Evolutionary conservation across 768 basidiomycete species (phyloP).

Genomic region (Tulasnella sp.): DNA sequence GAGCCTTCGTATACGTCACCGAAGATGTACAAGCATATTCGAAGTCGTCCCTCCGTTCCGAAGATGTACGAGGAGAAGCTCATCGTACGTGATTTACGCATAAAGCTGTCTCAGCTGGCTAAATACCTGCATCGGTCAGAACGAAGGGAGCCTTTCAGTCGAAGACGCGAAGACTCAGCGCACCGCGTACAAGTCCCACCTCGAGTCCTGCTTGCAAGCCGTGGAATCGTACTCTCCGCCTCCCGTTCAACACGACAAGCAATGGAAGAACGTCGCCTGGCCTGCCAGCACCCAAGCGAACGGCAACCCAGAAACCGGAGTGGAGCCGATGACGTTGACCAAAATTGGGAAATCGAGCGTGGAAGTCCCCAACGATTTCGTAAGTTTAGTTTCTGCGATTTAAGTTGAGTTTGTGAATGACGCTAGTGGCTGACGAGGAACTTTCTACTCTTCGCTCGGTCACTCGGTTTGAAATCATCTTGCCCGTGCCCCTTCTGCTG

Average conservation of each 20-base stretch:
- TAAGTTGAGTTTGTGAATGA: background rate
- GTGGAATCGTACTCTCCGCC: conserved; percentile 39
- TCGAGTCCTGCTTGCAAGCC: conserved; percentile 48
- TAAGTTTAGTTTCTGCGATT: conserved; percentile 28
- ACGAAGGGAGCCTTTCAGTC: conserved; percentile 42
- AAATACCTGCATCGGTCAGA: conserved; percentile 26
- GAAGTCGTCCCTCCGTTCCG: conserved; percentile 63
- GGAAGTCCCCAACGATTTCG: conserved; percentile 44
- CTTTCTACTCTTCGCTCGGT: background rate
- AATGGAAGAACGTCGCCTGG: conserved; percentile 56
- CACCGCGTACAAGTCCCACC: conserved; percentile 43
- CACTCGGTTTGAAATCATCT: background rate
- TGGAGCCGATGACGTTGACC: conserved; percentile 38
- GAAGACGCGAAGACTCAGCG: conserved; percentile 42
- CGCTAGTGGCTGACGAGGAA: background rate
- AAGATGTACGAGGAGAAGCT: conserved; percentile 71
- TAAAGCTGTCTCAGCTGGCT: background rate
- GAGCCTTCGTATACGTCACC: conserved; percentile 81
- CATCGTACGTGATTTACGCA: conserved; percentile 36
- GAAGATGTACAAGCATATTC: conserved; percentile 83
- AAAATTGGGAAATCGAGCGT: conserved; percentile 62
- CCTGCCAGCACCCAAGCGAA: conserved; percentile 45
- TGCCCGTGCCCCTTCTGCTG: background rate
- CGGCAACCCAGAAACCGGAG: conserved; percentile 56
- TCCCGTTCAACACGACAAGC: conserved; percentile 46